Evolutionary conservation across 2,329 filamentous ascomycete species (phyloP).

Genomic region (Xylogone sp.): DNA sequence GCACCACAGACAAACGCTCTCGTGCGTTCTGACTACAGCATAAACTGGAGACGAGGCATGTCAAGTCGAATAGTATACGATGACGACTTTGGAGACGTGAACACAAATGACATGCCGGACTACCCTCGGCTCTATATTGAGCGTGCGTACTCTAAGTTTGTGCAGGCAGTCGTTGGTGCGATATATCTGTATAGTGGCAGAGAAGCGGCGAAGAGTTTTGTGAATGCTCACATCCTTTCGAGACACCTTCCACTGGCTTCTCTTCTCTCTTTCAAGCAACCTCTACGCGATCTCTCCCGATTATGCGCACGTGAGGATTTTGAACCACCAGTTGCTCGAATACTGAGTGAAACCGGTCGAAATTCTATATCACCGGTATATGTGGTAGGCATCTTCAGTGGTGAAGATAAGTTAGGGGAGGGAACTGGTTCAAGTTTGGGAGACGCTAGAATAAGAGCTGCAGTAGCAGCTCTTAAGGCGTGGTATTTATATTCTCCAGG

Average conservation of each 20-base stretch:
- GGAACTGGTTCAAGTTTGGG: conserved; percentile 76
- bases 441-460: conserved; percentile 73
- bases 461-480: conserved; percentile 80
- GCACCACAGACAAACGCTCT: conserved; percentile 42
- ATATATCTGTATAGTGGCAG: conserved; percentile 83
- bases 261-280: conserved; percentile 81
- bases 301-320: conserved; percentile 89
- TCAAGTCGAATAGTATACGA: conserved; percentile 77
- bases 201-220: conserved; percentile 75
- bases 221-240: conserved; percentile 77
- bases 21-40: conserved; percentile 45
- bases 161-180: conserved; percentile 78
- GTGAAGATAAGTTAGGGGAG: conserved; percentile 87
- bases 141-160: conserved; percentile 68
- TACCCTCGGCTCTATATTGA: conserved; percentile 24
- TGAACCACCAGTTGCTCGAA: conserved; percentile 77
- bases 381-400: conserved; percentile 91
- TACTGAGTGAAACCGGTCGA: conserved; percentile 89
- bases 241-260: conserved; percentile 71
- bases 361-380: conserved; percentile 82
- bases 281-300: conserved; percentile 76
- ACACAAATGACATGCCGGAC: conserved; percentile 20
- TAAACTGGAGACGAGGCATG: conserved; percentile 62
- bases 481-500: conserved; percentile 94
- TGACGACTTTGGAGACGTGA: conserved; percentile 77